Percentiles rank a stretch among this genome's conserved stretches.
Conservation (phyloP, 768 basidiomycete genomes). For the Pisolithus albus region DNA sequence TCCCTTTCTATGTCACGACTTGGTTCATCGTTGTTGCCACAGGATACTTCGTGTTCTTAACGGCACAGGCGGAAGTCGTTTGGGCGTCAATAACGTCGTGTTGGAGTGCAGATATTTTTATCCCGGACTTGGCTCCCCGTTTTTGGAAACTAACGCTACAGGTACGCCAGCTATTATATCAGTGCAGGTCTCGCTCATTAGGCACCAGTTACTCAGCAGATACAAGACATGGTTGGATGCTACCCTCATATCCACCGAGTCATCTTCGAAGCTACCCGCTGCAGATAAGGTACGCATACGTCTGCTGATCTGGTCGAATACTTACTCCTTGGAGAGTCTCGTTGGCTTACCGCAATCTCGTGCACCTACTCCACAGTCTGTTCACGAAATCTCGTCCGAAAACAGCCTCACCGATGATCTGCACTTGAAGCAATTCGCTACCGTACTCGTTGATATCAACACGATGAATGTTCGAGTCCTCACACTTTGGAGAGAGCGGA, state of each 20-base stretch:
- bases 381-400: conserved; percentile 48
- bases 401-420: conserved; percentile 55
- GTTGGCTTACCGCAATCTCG: conserved; percentile 33
- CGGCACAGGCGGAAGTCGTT: conserved; percentile 56
- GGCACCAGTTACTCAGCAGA: conserved; percentile 64
- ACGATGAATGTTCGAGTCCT: conserved; percentile 45
- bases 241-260: conserved; percentile 40
- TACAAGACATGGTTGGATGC: conserved; percentile 75
- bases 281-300: conserved; percentile 31
- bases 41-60: conserved; percentile 39
- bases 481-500: conserved; percentile 63
- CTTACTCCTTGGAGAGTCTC: background rate
- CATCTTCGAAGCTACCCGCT: conserved; percentile 27
- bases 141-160: conserved; percentile 94
- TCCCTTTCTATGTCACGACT: background rate
- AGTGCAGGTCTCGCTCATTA: conserved; percentile 1
- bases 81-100: conserved; percentile 72
- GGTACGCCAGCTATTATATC: conserved; percentile 36
- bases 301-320: background rate
- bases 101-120: conserved; percentile 83
- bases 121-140: conserved; percentile 72
- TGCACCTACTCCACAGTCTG: conserved; percentile 45
- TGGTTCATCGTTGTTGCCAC: conserved; percentile 1
- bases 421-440: conserved; percentile 56
- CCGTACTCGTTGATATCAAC: conserved; percentile 63